Percentiles rank a stretch among this genome's conserved stretches.
Evolutionary conservation across 441 rosid genomes (phyloP).

Genomic region (Pelargonium australe): DNA sequence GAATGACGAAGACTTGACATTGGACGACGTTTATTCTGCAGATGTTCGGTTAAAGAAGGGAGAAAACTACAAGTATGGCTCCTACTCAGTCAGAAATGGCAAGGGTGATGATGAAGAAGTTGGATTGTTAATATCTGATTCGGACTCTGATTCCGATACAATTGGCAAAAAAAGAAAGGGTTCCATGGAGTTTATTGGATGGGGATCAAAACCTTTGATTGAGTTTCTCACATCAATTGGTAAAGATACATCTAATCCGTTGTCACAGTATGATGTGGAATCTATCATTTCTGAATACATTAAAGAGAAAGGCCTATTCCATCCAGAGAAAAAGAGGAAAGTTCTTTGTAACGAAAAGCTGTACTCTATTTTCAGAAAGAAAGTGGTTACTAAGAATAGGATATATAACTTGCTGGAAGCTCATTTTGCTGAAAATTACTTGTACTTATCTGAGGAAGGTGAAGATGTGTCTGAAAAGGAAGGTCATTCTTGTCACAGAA

Average conservation of each 20-base stretch:
- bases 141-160: not conserved
- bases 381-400: slow-evolving; percentile 12
- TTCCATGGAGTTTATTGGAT: slow-evolving; percentile 20
- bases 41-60: slow-evolving; percentile 12
- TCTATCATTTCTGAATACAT: not conserved
- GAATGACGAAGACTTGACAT: slow-evolving; percentile 26
- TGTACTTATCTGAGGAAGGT: slow-evolving; percentile 6
- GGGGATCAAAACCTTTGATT: slow-evolving; percentile 25
- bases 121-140: slow-evolving; percentile 8
- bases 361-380: slow-evolving; percentile 11
- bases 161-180: slow-evolving; percentile 9
- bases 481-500: slow-evolving; percentile 3
- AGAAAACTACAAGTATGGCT: slow-evolving; percentile 3
- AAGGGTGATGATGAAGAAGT: slow-evolving; percentile 15
- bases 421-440: slow-evolving; percentile 23
- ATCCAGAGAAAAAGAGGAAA: slow-evolving; percentile 14
- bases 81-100: not conserved
- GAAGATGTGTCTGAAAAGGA: slow-evolving; percentile 14
- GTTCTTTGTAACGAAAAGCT: not conserved
- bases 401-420: slow-evolving; percentile 20
- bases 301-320: slow-evolving; percentile 2
- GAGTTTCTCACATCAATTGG: slow-evolving; percentile 23
- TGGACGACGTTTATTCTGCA: slow-evolving; percentile 24
- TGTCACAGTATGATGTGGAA: not conserved
- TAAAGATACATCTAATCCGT: slow-evolving; percentile 7